phyloP scores from a whole-genome alignment of 2,329 filamentous ascomycete genomes.

The Aspergillus fijiensis region DNA sequence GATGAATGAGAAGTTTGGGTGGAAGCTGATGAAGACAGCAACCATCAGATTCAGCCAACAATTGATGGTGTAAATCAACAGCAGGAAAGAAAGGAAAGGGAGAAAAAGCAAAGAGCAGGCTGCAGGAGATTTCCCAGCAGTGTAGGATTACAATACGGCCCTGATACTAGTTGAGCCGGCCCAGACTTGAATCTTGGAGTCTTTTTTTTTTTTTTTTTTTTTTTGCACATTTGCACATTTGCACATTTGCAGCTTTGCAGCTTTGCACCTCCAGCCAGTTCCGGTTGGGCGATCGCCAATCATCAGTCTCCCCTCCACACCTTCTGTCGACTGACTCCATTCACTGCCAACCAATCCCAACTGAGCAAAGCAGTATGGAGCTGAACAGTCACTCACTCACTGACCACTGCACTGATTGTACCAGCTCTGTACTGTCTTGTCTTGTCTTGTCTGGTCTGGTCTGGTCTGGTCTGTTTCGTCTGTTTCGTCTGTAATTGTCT shows the following conservation, averaged over 20 bases:
- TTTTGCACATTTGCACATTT: too few species aligned
- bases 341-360: slow-evolving; percentile 12
- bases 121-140: neutral
- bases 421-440: slow-evolving; percentile 17
- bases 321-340: slow-evolving; percentile 14
- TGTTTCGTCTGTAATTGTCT: too few species aligned
- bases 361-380: neutral
- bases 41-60: neutral
- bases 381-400: neutral
- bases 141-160: slow-evolving; percentile 9
- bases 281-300: slow-evolving; percentile 25
- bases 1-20: neutral
- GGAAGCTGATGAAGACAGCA: neutral
- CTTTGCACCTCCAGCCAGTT: slow-evolving; percentile 16
- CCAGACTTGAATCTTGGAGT: neutral
- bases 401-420: neutral
- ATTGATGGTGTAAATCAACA: neutral
- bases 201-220: neutral
- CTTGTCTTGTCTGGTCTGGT: too few species aligned
- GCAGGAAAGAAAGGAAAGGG: neutral
- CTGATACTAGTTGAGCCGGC: slow-evolving; percentile 3
- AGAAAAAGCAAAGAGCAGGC: neutral
- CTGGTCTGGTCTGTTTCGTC: too few species aligned
- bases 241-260: too few species aligned
- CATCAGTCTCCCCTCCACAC: slow-evolving; percentile 14